Base-by-base conservation (phyloP, 2,329 filamentous ascomycete genomes). In the Phialophora macrospora region DNA sequence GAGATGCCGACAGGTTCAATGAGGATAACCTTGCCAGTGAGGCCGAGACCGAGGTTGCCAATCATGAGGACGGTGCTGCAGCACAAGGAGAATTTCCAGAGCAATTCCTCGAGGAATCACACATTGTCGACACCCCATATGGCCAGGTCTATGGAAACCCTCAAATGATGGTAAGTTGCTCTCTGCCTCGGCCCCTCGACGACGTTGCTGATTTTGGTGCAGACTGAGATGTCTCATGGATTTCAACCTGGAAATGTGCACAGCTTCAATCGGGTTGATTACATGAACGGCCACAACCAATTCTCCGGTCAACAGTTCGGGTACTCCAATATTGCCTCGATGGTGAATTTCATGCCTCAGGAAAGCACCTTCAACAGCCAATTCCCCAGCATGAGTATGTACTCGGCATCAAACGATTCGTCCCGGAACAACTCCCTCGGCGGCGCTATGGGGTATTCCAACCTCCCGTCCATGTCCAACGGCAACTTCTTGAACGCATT, bases 361-460 rank as follows among this genome's bases (percentile, higher is more conserved):
- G 63, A 6, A 38, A 61, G 46, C 28, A 4, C 24, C n/a, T 48
- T 46, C 28, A 55, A 55, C 52, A 22, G 22, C 48, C 58, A 60
- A 8, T 41, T 54, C 14, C 46, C 28, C 4, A 51, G 48, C 20
- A 17, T 60, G 48, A 52, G 58, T 7, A 24, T 57, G 34, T 56
- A 54, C 17, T 5, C n/a, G 9, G 24, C 58, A 28, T 55, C 34
- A 2, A 28, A 20, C 12, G 52, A 61, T n/a, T 61, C 57, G 34
- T 55, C 51, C 26, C 51, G 57, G 2, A 65, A 65, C 57, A 59
- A 61, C 58, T 65, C 62, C 11, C 12, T 64, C 11, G 56, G 48
- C 24, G 34, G 32, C 22, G 49, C 6, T 3, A 63, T 63, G 60
- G 55, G 56, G 20, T 46, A 9, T 20, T n/a, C 41, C 3, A 56